phyloP scores from a whole-genome alignment of 2,329 filamentous ascomycete genomes.

The Diaporthe citrichinensis region DNA sequence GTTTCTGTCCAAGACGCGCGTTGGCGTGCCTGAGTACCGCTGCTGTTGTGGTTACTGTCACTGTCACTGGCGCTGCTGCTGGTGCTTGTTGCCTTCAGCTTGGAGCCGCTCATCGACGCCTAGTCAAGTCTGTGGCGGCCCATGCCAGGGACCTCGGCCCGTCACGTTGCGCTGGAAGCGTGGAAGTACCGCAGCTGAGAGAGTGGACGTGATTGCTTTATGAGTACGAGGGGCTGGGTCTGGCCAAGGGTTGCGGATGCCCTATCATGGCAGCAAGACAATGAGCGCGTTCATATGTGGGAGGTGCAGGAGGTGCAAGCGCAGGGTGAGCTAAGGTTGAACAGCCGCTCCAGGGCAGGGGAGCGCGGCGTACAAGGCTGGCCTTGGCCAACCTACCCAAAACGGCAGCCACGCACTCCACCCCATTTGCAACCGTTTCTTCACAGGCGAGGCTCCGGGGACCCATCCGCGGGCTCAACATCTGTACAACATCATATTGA shows the following conservation, averaged over 20 bases:
- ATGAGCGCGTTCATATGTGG: slow-evolving; percentile 20
- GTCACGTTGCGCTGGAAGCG: slow-evolving; percentile 12
- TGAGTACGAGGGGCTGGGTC: neutral
- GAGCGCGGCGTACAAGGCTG: slow-evolving; percentile 30
- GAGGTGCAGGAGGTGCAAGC: slow-evolving; percentile 19
- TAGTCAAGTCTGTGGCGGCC: slow-evolving; percentile 32
- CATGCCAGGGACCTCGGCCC: slow-evolving; percentile 27
- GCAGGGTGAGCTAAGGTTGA: slow-evolving; percentile 27
- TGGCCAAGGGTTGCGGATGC: neutral
- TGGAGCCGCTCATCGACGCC: slow-evolving; percentile 39
- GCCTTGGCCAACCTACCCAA: slow-evolving; percentile 27
- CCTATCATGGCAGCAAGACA: slow-evolving; percentile 13
- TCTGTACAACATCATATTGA: neutral
- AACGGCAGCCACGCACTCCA: slow-evolving; percentile 16
- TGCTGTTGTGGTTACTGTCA: neutral
- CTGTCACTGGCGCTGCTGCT: neutral
- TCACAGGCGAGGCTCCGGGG: neutral
- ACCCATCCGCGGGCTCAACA: neutral
- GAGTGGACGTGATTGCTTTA: neutral
- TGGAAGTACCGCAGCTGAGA: neutral
- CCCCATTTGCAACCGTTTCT: slow-evolving; percentile 31
- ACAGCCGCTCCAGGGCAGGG: slow-evolving; percentile 14
- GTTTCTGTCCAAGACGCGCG: neutral
- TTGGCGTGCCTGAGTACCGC: slow-evolving; percentile 8
- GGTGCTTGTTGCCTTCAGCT: neutral